Percentiles rank a stretch among this genome's conserved stretches.
Evolutionary conservation across 805 yeast species (phyloP).

Genomic region (Myxozyma sirexii): DNA sequence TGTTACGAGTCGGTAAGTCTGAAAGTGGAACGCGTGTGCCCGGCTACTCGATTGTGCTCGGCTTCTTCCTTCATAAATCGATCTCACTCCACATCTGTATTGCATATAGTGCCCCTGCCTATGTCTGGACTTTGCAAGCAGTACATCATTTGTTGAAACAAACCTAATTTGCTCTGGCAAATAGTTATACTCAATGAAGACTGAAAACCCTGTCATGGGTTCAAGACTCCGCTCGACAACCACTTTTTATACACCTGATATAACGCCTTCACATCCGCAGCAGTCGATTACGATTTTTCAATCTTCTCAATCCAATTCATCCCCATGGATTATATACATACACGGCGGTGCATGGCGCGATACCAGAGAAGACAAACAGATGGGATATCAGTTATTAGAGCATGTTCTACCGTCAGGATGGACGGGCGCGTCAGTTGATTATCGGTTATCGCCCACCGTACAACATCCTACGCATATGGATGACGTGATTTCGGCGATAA

Average conservation of each 20-base stretch:
- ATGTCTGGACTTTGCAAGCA: no score
- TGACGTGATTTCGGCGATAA: conserved; percentile 55
- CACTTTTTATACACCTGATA: conserved; percentile 2
- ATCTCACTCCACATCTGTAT: no score
- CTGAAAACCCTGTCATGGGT: background rate
- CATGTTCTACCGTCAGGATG: conserved; percentile 11
- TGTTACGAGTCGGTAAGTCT: no score
- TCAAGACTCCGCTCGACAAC: conserved; percentile 1
- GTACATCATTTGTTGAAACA: no score
- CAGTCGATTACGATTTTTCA: conserved; percentile 24
- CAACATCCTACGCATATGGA: conserved; percentile 59
- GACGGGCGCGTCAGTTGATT: conserved; percentile 36
- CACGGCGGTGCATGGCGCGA: conserved; percentile 90
- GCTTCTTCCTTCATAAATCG: no score
- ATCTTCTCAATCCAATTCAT: background rate
- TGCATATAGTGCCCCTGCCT: no score
- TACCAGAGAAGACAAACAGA: conserved; percentile 58
- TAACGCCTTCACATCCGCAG: conserved; percentile 19
- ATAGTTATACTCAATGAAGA: no score
- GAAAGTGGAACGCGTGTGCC: no score
- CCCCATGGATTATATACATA: conserved; percentile 51
- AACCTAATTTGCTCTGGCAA: no score
- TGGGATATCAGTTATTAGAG: conserved; percentile 47
- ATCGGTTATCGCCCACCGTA: conserved; percentile 42
- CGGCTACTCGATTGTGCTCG: no score